phyloP scores from a whole-genome alignment of 2,329 filamentous ascomycete species.

The Aspergillus pseudonomiae region DNA sequence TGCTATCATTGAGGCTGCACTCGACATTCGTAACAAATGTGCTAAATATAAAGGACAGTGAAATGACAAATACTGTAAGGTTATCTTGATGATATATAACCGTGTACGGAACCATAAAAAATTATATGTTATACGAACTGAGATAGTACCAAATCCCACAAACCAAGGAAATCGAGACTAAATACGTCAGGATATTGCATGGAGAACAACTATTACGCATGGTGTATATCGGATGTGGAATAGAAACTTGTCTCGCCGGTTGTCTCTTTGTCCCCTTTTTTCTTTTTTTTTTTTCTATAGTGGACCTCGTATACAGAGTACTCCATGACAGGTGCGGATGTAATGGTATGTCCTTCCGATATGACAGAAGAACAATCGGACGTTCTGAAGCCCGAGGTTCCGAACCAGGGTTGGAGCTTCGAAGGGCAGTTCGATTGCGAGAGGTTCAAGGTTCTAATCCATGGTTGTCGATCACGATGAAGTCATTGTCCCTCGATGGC shows the following conservation, averaged over 20 bases:
- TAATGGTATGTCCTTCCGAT: neutral
- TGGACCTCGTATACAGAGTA: neutral
- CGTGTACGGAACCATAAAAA: neutral
- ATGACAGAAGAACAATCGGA: neutral
- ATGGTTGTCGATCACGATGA: neutral
- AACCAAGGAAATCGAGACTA: neutral
- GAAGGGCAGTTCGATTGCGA: neutral
- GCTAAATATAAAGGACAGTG: neutral
- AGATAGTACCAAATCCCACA: neutral
- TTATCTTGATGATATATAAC: neutral
- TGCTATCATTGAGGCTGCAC: neutral
- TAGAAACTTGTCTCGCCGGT: neutral
- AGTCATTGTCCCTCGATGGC: neutral
- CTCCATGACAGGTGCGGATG: neutral
- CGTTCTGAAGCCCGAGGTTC: neutral
- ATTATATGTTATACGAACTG: neutral
- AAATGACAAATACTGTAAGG: neutral
- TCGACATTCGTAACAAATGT: neutral
- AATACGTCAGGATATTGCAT: neutral
- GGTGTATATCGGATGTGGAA: neutral
- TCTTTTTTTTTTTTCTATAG: neutral
- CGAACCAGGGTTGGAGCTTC: neutral
- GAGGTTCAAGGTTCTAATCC: neutral
- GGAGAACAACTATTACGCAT: neutral
- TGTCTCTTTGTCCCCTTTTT: neutral